Base-by-base conservation (phyloP, 2,329 filamentous ascomycete species). In the Acrodontium crateriforme region DNA sequence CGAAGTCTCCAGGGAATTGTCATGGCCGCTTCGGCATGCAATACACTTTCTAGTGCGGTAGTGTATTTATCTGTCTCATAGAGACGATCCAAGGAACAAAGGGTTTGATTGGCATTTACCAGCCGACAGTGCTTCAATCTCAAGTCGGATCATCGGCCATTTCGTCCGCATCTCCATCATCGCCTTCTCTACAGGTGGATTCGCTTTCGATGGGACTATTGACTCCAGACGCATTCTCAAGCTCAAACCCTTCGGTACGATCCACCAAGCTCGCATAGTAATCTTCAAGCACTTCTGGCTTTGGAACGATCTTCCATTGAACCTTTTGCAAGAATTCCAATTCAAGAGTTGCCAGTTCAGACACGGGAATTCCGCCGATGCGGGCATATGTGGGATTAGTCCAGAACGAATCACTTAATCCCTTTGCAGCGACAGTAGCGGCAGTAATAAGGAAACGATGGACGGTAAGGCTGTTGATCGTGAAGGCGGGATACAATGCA, bases 401-500 rank as follows among this genome's bases (percentile, higher is more conserved):
- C 84, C 89, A 94, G 53, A 98, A 98, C 16, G 80, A 84, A 54
- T 98, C 89, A 17, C 84, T 94, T 9, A 98, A 67, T 1, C 89
- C 89, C 55, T 98, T 98, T 31, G 85, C 83, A 5, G 87, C 89
- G 4, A 98, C 89, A 0, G 89, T 94, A 7, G 85, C 87, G 12
- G 85, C 84, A 2, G 87, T 89, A 41, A 98, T 98, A 7, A 98
- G 69, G 49, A 95, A 98, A 6, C 89, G 84, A 59, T 98, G 89
- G 3, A 98, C 87, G 0, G 89, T 98, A 12, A 98, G 65, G 25
- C 83, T 93, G 51, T 85, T 93, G 43, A 98, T 91, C 16, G 85
- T 94, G 54, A 98, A 98, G 25, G 87, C 80, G 3, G 82, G 79
- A 52, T 94, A 98, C 34, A 92, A 65, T 8, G 81, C 77, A 55